These are phyloP conservation scores for Skeletonema potamos DNA, from an alignment of 108 stramenopile species.

Conservation along the genomic window DNA sequence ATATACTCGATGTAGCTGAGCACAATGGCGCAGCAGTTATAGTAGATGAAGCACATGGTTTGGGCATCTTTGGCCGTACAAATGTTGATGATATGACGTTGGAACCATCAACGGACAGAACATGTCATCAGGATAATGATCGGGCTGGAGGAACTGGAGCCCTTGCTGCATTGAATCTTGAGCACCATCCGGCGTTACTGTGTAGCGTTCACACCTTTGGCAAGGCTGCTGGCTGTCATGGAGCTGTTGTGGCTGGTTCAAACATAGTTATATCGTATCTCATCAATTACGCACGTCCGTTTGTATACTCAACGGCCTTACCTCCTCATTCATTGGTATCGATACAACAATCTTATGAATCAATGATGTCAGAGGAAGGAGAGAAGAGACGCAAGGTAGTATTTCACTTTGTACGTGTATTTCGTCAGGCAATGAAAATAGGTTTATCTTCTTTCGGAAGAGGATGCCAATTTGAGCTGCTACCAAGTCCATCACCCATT, in stretches of 20 bases:
- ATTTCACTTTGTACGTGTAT: conserved; percentile 36
- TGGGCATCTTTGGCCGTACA: conserved; percentile 76
- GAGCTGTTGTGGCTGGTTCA: conserved; percentile 82
- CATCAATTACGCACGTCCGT: conserved; percentile 92
- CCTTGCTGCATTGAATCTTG: conserved; percentile 64
- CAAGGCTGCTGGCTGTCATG: conserved; percentile 97
- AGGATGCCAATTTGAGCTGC: conserved; percentile 17
- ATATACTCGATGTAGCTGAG: conserved; percentile 66
- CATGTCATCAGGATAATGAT: not conserved
- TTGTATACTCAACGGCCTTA: conserved; percentile 94
- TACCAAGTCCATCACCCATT: conserved; percentile 87
- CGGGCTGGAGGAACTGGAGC: conserved; percentile 74
- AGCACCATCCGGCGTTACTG: conserved; percentile 81
- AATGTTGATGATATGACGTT: conserved; percentile 40
- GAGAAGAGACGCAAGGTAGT: conserved; percentile 52
- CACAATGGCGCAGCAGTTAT: conserved; percentile 64
- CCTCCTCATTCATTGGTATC: conserved; percentile 81
- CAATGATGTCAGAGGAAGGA: conserved; percentile 63
- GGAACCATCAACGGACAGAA: not conserved
- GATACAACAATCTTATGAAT: conserved; percentile 79
- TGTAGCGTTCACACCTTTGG: conserved; percentile 94
- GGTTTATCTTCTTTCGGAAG: conserved; percentile 27
- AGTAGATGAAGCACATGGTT: conserved; percentile 92
- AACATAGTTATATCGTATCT: conserved; percentile 73
- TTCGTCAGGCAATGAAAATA: conserved; percentile 29